Percentiles rank a stretch among this genome's conserved stretches.
phyloP scores from a whole-genome alignment of 495 filamentous ascomycete genomes.

The Xylaria telfairii region DNA sequence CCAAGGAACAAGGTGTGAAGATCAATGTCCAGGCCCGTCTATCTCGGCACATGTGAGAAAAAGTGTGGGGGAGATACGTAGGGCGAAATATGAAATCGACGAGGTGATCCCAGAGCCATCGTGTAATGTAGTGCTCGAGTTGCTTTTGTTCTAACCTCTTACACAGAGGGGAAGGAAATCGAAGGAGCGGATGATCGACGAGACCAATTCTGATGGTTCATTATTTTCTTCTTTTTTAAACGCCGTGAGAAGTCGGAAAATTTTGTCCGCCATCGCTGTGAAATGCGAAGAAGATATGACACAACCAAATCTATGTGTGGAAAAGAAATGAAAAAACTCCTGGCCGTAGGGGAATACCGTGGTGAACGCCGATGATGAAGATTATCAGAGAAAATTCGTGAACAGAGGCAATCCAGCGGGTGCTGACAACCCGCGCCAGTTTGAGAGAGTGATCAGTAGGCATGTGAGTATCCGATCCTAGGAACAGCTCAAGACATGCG shows the following conservation, averaged over 20 bases:
- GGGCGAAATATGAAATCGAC: background rate
- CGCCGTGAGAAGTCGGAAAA: constrained; percentile 34
- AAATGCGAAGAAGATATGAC: constrained; percentile 38
- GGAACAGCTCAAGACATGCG: background rate
- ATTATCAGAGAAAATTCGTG: constrained; percentile 29
- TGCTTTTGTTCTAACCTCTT: constrained; percentile 11
- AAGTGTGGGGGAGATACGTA: background rate
- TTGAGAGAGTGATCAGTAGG: background rate
- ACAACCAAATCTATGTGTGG: constrained; percentile 39
- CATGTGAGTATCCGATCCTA: background rate
- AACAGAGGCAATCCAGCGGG: constrained; percentile 10
- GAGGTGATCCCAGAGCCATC: background rate
- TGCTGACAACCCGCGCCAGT: background rate
- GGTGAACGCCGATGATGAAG: constrained; percentile 35
- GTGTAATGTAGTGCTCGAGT: background rate
- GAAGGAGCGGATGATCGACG: constrained; percentile 19
- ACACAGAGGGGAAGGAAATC: constrained; percentile 3
- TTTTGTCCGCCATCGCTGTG: constrained; percentile 40
- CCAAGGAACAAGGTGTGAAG: background rate
- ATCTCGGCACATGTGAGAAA: background rate
- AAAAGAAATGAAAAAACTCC: constrained; percentile 31
- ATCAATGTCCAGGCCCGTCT: background rate
- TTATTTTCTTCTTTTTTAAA: constrained; percentile 40
- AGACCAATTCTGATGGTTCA: constrained; percentile 30
- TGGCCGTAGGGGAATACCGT: constrained; percentile 31